phyloP scores from a whole-genome alignment of 1,284 basidiomycete species.

The Trichosporon ovoides region DNA sequence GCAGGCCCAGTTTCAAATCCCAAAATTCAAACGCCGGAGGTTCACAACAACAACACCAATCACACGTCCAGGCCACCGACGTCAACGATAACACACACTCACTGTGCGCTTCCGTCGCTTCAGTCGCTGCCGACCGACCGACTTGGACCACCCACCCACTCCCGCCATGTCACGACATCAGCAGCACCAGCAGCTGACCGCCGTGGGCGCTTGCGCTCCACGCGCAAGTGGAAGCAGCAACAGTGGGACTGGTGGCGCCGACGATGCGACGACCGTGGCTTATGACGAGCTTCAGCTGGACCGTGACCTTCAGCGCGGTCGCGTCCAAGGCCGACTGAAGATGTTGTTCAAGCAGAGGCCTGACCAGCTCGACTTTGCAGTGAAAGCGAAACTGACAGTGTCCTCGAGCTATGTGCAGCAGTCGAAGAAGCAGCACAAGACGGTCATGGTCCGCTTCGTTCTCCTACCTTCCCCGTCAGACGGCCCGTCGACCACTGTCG shows the following conservation, averaged over 20 bases:
- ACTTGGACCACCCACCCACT: too few relatives aligned
- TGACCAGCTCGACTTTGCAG: not conserved
- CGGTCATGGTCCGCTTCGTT: not conserved
- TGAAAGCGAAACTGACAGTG: not conserved
- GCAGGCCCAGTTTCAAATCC: not conserved
- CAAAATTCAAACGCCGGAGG: constrained; percentile 1
- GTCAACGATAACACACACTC: too few relatives aligned
- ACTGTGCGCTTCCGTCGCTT: too few relatives aligned
- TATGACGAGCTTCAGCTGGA: not conserved
- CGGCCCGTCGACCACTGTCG: not conserved
- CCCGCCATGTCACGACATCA: too few relatives aligned
- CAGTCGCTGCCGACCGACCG: too few relatives aligned
- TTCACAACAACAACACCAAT: not conserved
- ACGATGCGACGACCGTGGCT: not conserved
- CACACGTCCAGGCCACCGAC: too few relatives aligned
- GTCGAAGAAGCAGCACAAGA: not conserved
- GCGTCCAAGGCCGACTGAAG: not conserved
- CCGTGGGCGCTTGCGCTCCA: not conserved
- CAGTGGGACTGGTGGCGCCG: not conserved
- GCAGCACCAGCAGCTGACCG: too few relatives aligned
- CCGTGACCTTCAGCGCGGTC: not conserved
- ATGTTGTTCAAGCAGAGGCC: not conserved
- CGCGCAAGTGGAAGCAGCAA: not conserved
- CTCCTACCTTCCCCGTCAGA: not conserved
- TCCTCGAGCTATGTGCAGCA: not conserved